These are phyloP conservation scores for Ustilago lituana DNA, from an alignment of 1,284 basidiomycete species.

Conservation along the genomic window DNA sequence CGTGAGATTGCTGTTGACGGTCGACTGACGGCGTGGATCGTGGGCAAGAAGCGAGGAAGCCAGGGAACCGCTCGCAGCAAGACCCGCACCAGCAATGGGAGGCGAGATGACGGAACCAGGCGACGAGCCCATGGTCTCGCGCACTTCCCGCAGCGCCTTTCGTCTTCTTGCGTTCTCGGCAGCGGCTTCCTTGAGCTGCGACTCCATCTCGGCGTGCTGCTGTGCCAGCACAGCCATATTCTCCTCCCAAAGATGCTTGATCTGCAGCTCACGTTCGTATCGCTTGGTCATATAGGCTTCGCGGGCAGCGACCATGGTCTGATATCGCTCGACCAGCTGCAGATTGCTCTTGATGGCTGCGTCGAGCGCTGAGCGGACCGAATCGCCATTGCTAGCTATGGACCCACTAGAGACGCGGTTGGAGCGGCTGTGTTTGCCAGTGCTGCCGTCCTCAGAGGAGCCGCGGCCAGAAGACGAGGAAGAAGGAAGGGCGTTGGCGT, in stretches of 20 bases:
- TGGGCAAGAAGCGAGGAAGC: conserved; percentile 5
- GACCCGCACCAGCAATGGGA: conserved; percentile 6
- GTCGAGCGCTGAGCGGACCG: conserved; percentile 36
- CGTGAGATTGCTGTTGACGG: conserved; percentile 17
- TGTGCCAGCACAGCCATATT: conserved; percentile 84
- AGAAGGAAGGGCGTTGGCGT: conserved; percentile 6
- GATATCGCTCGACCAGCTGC: conserved; percentile 76
- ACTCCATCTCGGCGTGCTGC: conserved; percentile 86
- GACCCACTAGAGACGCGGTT: conserved; percentile 56
- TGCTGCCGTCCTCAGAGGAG: conserved; percentile 24
- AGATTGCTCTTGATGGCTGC: conserved; percentile 29
- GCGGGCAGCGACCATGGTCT: conserved; percentile 79
- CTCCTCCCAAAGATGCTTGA: conserved; percentile 83
- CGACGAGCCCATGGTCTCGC: conserved; percentile 66
- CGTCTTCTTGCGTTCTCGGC: conserved; percentile 69
- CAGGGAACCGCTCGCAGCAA: conserved; percentile 16
- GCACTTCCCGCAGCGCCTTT: conserved; percentile 65
- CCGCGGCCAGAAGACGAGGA: conserved; percentile 9
- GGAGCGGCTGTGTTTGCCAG: conserved; percentile 73
- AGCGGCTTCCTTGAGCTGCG: conserved; percentile 72
- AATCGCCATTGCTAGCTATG: conserved; percentile 15
- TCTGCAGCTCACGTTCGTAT: conserved; percentile 80
- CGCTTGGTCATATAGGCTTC: conserved; percentile 75
- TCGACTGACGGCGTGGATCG: conserved; percentile 24
- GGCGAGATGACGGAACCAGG: conserved; percentile 49